A percentile compares a stretch with the other conserved stretches of the same genome.
These are phyloP conservation scores for Abrus pulchellus DNA, from an alignment of 306 rosid species.

Conservation along the genomic window DNA sequence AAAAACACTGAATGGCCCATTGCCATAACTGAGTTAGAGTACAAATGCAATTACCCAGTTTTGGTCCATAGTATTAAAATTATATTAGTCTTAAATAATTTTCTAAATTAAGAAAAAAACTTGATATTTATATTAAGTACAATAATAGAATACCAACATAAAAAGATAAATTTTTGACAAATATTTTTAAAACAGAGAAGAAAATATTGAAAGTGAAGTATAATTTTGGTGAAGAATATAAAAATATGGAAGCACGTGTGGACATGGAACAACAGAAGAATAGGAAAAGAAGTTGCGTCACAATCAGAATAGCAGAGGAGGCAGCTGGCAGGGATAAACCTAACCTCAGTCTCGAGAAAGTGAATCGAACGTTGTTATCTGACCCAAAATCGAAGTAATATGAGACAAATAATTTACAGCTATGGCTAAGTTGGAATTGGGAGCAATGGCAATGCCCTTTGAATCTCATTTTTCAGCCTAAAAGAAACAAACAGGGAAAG, in stretches of 20 bases:
- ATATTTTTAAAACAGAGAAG: not conserved
- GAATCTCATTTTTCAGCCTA: conserved; percentile 28
- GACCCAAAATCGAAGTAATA: not conserved
- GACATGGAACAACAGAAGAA: conserved; percentile 7
- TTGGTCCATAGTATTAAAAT: not conserved
- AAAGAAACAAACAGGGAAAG: conserved; percentile 20
- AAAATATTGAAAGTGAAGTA: not conserved
- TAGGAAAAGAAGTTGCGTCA: conserved; percentile 42
- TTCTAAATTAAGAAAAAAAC: not conserved
- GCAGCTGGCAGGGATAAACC: conserved; percentile 47
- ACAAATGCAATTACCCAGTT: no score
- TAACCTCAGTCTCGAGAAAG: conserved; percentile 40
- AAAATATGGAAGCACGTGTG: not conserved
- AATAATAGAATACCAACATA: not conserved
- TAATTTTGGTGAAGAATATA: not conserved
- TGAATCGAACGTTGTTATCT: conserved; percentile 12
- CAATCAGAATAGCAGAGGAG: conserved; percentile 30
- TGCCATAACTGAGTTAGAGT: not conserved
- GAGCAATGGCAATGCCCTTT: conserved; percentile 8
- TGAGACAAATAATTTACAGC: conserved; percentile 35
- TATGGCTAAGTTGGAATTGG: conserved; percentile 41
- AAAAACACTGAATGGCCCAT: not conserved
- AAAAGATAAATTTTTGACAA: not conserved
- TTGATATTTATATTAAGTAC: not conserved
- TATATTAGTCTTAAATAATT: not conserved